Evolutionary conservation across 371 early-diverging fungal species (phyloP).

Genomic region (Dipsacomyces acuminosporus): DNA sequence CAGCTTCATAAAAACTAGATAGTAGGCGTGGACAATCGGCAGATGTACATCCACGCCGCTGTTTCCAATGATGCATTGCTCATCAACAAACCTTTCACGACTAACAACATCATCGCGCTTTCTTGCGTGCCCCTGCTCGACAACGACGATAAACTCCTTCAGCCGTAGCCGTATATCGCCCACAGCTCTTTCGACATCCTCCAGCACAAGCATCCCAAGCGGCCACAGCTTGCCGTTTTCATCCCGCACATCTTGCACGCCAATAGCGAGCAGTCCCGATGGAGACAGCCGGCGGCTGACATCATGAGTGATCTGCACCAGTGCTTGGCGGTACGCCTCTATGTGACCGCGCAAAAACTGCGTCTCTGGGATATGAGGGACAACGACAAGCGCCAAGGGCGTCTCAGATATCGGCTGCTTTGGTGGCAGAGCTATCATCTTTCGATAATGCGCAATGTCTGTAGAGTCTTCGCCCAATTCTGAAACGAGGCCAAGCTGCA

Average conservation of each 20-base stretch:
- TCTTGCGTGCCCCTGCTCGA: conserved; percentile 75
- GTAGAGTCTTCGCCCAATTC: conserved; percentile 72
- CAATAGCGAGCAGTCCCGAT: conserved; percentile 65
- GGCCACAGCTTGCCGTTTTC: conserved; percentile 62
- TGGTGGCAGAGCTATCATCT: conserved; percentile 51
- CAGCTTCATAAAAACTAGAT: conserved; percentile 48
- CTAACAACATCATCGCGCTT: conserved; percentile 51
- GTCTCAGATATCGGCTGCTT: conserved; percentile 32
- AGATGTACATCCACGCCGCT: conserved; percentile 12
- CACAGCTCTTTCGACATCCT: conserved; percentile 63
- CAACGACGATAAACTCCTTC: conserved; percentile 77
- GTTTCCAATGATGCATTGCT: conserved; percentile 14
- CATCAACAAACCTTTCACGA: conserved; percentile 28
- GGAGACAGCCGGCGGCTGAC: conserved; percentile 53
- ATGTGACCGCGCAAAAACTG: conserved; percentile 49
- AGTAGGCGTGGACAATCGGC: conserved; percentile 48
- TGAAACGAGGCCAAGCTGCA: conserved; percentile 63
- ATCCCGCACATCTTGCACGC: conserved; percentile 66
- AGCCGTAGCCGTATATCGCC: conserved; percentile 55
- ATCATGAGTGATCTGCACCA: conserved; percentile 58
- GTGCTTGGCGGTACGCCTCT: conserved; percentile 54
- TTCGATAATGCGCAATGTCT: conserved; percentile 66
- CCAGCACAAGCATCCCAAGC: conserved; percentile 67
- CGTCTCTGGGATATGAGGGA: conserved; percentile 58
- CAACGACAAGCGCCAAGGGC: conserved; percentile 56